Percentiles rank a stretch among this genome's conserved stretches.
These are phyloP conservation scores for Schizopora paradoxa DNA, from an alignment of 1,284 basidiomycete species.

Conservation along the genomic window DNA sequence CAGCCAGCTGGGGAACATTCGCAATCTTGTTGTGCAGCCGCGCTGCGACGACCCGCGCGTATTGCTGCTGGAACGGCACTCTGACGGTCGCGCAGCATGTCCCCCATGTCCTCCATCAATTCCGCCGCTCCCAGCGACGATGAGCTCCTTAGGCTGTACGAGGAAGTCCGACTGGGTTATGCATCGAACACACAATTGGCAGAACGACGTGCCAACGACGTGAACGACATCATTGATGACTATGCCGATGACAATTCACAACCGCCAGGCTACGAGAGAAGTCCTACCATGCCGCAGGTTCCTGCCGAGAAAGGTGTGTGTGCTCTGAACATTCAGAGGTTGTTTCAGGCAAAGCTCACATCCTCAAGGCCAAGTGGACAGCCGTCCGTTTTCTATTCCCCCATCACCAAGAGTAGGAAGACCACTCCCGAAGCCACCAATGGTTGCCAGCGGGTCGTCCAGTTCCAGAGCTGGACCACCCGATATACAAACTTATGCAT, in stretches of 20 bases:
- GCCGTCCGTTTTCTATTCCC: slow-evolving; percentile 18
- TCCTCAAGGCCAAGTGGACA: slow-evolving; percentile 6
- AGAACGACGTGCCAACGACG: slow-evolving; percentile 22
- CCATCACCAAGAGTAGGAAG: slow-evolving; percentile 30
- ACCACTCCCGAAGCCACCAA: slow-evolving; percentile 29
- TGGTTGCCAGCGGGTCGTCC: slow-evolving; percentile 12
- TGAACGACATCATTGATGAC: slow-evolving; percentile 12
- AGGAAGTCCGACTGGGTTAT: slow-evolving; percentile 66
- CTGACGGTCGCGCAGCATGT: slow-evolving; percentile 24
- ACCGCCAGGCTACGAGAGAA: slow-evolving; percentile 12
- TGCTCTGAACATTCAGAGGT: background rate
- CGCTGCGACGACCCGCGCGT: too few species aligned
- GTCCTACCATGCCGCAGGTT: background rate
- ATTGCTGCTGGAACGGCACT: too few species aligned
- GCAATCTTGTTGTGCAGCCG: too few species aligned
- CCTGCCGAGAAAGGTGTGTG: slow-evolving; percentile 14
- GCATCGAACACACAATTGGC: slow-evolving; percentile 22
- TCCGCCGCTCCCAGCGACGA: slow-evolving; percentile 48
- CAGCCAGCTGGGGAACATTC: too few species aligned
- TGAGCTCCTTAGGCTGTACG: slow-evolving; percentile 64
- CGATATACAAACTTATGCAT: slow-evolving; percentile 20
- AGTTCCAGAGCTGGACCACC: slow-evolving; percentile 16
- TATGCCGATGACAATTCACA: slow-evolving; percentile 3
- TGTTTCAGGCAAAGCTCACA: background rate
- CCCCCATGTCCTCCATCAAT: slow-evolving; percentile 27